Conservation (phyloP, 2,329 filamentous ascomycete genomes). For the Juglanconis sp. region DNA sequence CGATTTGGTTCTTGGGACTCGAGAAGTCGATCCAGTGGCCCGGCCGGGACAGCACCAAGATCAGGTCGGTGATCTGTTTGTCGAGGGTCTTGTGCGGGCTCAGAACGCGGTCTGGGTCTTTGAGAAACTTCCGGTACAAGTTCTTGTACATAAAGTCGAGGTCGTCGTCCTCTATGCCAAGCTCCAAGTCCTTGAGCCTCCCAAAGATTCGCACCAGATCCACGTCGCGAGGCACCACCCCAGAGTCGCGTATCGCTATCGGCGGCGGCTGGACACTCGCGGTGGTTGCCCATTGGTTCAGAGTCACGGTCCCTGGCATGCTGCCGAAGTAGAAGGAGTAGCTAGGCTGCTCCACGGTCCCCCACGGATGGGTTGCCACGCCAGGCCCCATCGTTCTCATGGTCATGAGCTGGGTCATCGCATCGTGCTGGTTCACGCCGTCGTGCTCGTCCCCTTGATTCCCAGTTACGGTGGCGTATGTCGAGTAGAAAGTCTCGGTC, state of each 20-base stretch:
- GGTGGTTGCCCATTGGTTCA: conserved; percentile 66
- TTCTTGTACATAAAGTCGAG: conserved; percentile 58
- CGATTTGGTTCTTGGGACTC: conserved; percentile 65
- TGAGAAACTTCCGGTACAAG: conserved; percentile 66
- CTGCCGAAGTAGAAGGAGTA: conserved; percentile 65
- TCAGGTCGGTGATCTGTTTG: conserved; percentile 69
- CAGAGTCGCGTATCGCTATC: conserved; percentile 57
- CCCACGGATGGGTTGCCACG: conserved; percentile 55
- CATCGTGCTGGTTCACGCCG: conserved; percentile 47
- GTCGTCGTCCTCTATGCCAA: conserved; percentile 53
- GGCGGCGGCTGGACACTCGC: conserved; percentile 54
- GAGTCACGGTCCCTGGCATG: conserved; percentile 66
- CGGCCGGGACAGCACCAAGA: conserved; percentile 64
- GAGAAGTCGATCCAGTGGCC: conserved; percentile 71
- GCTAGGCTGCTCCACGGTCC: conserved; percentile 72
- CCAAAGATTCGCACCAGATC: conserved; percentile 55
- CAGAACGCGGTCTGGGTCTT: conserved; percentile 61
- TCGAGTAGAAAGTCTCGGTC: conserved; percentile 51
- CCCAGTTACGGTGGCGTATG: conserved; percentile 51
- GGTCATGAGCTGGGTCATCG: conserved; percentile 59
- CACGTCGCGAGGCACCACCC: conserved; percentile 58
- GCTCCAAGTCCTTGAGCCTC: conserved; percentile 57
- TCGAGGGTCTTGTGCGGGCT: conserved; percentile 63
- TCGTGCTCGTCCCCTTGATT: conserved; percentile 45
- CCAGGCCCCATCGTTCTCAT: conserved; percentile 44